Evolutionary conservation across 805 yeast species (phyloP).

Genomic region (Candida manassasensis): DNA sequence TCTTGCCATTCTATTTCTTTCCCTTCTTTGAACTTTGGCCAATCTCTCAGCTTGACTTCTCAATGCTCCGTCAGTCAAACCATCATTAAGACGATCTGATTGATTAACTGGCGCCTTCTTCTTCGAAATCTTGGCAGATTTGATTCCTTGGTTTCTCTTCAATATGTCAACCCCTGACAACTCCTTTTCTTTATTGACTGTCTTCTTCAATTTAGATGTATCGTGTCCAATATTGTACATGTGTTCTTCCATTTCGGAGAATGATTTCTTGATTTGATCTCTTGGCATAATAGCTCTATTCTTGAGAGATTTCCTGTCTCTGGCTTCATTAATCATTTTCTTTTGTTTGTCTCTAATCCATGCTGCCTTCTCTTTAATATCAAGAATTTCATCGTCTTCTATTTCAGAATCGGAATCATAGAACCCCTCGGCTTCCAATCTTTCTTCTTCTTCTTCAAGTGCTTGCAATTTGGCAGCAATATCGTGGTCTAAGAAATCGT

Average conservation of each 20-base stretch:
- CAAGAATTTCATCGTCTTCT: constrained; percentile 59
- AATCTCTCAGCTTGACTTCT: constrained; percentile 83
- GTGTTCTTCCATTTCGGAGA: constrained; percentile 79
- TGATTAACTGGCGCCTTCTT: constrained; percentile 51
- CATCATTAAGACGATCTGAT: constrained; percentile 79
- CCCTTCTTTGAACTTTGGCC: constrained; percentile 86
- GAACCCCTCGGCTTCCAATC: constrained; percentile 89
- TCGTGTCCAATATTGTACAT: constrained; percentile 90
- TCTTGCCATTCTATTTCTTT: constrained; percentile 86
- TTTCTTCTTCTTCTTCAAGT: constrained; percentile 94
- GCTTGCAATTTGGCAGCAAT: constrained; percentile 91
- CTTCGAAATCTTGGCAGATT: constrained; percentile 39
- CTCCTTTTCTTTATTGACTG: constrained; percentile 44
- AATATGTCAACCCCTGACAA: constrained; percentile 77
- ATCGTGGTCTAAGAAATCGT: constrained; percentile 95
- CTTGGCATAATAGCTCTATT: constrained; percentile 87
- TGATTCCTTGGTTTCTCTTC: constrained; percentile 47
- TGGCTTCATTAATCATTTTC: constrained; percentile 83
- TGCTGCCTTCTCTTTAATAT: constrained; percentile 76
- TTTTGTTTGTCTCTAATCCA: constrained; percentile 97
- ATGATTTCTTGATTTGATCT: constrained; percentile 75
- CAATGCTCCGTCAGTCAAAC: constrained; percentile 75
- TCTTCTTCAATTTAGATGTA: constrained; percentile 49
- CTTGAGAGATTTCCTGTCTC: constrained; percentile 81
- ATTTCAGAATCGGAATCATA: constrained; percentile 71